Evolutionary conservation across 257 asterid species (phyloP).

Genomic region (Jasminum sambac): DNA sequence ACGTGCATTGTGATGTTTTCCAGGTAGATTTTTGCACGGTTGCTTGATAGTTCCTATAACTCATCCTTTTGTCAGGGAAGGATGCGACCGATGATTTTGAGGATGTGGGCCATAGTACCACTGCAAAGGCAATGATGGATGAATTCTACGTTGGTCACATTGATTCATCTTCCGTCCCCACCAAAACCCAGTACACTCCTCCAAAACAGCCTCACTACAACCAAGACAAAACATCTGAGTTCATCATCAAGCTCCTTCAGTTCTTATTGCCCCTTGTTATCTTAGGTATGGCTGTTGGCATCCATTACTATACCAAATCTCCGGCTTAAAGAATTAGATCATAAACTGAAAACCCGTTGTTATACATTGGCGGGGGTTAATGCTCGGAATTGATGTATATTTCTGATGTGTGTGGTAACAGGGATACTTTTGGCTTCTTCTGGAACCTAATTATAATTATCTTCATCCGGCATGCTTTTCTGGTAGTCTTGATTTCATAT

Average conservation of each 20-base stretch:
- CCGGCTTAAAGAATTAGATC: conserved; percentile 38
- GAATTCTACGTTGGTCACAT: conserved; percentile 66
- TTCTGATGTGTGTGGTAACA: conserved; percentile 8
- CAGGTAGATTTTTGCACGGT: too few species aligned
- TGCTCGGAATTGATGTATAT: conserved; percentile 7
- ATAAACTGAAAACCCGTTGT: conserved; percentile 4
- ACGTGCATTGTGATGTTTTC: not conserved
- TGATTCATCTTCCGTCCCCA: conserved; percentile 57
- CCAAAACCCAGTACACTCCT: conserved; percentile 58
- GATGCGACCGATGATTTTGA: conserved; percentile 93
- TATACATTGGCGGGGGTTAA: not conserved
- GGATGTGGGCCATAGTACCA: conserved; percentile 78
- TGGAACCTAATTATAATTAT: not conserved
- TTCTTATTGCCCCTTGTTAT: conserved; percentile 77
- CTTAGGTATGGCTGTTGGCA: conserved; percentile 67
- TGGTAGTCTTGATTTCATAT: not conserved
- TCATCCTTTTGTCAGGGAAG: conserved; percentile 47
- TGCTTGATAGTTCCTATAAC: not conserved
- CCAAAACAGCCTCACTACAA: conserved; percentile 85
- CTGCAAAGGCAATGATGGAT: conserved; percentile 67
- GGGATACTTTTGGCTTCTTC: conserved; percentile 18
- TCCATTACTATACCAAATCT: conserved; percentile 76
- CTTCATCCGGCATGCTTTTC: conserved; percentile 4
- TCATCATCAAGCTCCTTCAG: conserved; percentile 74
- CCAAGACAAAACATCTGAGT: conserved; percentile 82